Evolutionary conservation across 192 early-diverging fungal species (phyloP), one percentile per base, ranked within the genome.

Genomic region (Rhizoclosmatium globosum): DNA sequence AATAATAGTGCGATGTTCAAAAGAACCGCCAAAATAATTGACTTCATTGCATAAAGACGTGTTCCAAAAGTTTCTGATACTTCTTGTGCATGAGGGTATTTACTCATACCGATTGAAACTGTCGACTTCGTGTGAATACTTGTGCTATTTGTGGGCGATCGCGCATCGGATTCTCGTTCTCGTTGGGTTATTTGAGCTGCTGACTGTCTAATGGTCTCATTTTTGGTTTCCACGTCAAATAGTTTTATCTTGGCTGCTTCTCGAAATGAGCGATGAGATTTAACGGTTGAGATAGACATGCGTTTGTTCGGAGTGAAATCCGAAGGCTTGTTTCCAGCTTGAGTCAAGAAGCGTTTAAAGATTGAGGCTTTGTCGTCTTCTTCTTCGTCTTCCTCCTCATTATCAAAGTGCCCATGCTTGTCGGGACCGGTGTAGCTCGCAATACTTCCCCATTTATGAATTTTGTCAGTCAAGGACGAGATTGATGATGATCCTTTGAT

Each of bases 51-150:
- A 58, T 38, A 1, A 17, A 72, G 19, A 6, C 47, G 56, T 38
- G 70, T 58, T 41, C n/a, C 38, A 17, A 57, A 21, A 2, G 70
- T 72, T 23, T 72, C 70, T 23, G 70, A 72, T 2, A 72, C 70
- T 58, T 72, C 70, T 59, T 72, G 70, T 38, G 70, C 70, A 47
- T 72, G 47, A 38, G 70, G 70, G n/a, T 13, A 72, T 31, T 47
- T 50, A 44, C 70, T 72, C 48, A 72, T 53, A 13, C 70, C 70
- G 17, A 72, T 72, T 11, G 70, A 72, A 21, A 72, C 43, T 19
- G 70, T 72, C 4, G 70, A 72, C 21, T 58, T 21, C 53, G 19
- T 31, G 70, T 50, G 17, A 7, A 53, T 59, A 13, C 70, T 42
- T 15, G 17, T 3, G 21, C 70, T 21, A 7, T 72, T 57, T 58